Percentiles rank a stretch among this genome's conserved stretches.
phyloP scores from a whole-genome alignment of 164 flowering plant genomes.

The Dillenia turbinata region DNA sequence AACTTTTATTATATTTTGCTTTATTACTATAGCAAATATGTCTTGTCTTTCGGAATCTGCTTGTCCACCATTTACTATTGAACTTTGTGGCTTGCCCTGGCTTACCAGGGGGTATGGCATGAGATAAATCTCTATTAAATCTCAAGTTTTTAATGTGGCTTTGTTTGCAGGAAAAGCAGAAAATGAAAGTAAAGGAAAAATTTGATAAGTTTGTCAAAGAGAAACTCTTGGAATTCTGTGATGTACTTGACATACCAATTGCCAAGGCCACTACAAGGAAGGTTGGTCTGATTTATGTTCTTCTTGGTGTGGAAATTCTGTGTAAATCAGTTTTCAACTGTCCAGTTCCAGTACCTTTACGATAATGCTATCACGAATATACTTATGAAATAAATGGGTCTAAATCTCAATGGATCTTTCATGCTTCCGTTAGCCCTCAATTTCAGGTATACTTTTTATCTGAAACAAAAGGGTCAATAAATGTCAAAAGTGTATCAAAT shows the following conservation, averaged over 20 bases:
- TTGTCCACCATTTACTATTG: neutral
- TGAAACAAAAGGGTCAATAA: neutral
- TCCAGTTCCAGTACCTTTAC: neutral
- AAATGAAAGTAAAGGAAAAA: conserved; percentile 61
- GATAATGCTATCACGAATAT: neutral
- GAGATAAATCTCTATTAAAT: neutral
- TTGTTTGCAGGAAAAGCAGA: conserved; percentile 77
- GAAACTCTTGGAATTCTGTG: conserved; percentile 77
- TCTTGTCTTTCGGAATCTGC: neutral
- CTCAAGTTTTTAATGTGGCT: neutral
- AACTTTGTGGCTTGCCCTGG: neutral
- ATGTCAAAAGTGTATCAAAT: neutral
- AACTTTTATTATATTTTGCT: neutral
- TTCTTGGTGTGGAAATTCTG: neutral
- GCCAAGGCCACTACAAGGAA: conserved; percentile 61
- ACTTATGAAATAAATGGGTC: neutral
- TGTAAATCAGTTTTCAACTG: neutral
- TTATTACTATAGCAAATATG: neutral
- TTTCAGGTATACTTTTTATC: neutral
- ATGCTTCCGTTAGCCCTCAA: no score
- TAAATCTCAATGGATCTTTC: neutral
- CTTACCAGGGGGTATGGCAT: neutral
- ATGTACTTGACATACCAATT: conserved; percentile 71
- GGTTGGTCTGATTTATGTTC: conserved; percentile 38
- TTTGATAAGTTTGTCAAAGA: conserved; percentile 76